Evolutionary conservation across 306 rosid genomes (phyloP).

Genomic region (Macrotyloma uniflorum): DNA sequence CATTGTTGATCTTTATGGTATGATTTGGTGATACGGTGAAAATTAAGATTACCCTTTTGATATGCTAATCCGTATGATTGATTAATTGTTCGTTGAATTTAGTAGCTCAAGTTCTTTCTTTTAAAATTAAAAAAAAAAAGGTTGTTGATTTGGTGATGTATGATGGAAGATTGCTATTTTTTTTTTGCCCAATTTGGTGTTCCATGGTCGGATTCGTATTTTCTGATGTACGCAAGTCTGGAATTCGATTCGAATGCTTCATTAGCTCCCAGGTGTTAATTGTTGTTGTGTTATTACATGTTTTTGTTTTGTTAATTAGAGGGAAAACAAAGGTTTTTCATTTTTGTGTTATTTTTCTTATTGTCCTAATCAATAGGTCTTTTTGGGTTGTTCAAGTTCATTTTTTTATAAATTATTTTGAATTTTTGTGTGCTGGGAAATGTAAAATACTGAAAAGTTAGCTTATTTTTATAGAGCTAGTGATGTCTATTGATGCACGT

Average conservation of each 20-base stretch:
- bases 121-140: background rate
- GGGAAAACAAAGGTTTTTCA: background rate
- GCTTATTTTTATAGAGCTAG: background rate
- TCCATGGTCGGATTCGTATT: slow-evolving; percentile 3
- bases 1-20: background rate
- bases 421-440: background rate
- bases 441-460: background rate
- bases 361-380: background rate
- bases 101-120: background rate
- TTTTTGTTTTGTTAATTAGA: background rate
- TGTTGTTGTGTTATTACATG: background rate
- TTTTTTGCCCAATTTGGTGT: background rate
- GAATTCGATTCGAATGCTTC: slow-evolving; percentile 15
- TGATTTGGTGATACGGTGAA: background rate
- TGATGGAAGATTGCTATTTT: background rate
- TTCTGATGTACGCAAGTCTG: background rate
- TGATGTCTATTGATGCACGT: slow-evolving; percentile 15
- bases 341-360: background rate
- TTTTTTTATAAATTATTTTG: background rate
- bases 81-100: slow-evolving; percentile 26
- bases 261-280: slow-evolving; percentile 2
- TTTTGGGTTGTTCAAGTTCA: background rate
- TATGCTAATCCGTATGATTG: slow-evolving; percentile 10
- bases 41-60: background rate
- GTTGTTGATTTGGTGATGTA: background rate